Evolutionary conservation across 2,329 filamentous ascomycete species (phyloP), one percentile per base, ranked within the genome.

Genomic region (Cercospora sojina): DNA sequence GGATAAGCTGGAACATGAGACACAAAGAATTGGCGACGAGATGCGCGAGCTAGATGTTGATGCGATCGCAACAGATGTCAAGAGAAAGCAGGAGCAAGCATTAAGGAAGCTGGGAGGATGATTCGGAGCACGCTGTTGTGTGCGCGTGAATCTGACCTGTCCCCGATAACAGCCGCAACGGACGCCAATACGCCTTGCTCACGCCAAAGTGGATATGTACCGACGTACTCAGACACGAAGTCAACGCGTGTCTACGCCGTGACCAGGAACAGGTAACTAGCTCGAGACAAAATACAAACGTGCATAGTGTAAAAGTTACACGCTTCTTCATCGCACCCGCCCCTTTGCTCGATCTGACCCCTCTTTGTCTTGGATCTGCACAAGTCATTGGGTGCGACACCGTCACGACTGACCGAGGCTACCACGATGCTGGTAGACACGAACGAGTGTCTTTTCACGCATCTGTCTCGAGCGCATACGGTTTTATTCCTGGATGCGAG

Each of bases 21-120:
- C 81, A 38, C 77, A 80, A 66, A 70, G 71, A 4, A 71, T 79
- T 20, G 79, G 79, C 20, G 70, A 75, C n/a, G 72, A 77, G 55
- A 74, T 83, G 71, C 67, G 72, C 18, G 68, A 64, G n/a, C 29
- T 82, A 38, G 77, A 77, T 47, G 43, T 74, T 1, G 74, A 75
- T 13, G 61, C 56, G 5, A 64, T 76, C 57, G 68, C 69, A 1
- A 66, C 60, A 47, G 61, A 57, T 5, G 68, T 74, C 35, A 69
- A 65, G 57, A 62, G 27, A 23, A 72, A 72, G 58, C 72, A 75
- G 41, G 62, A 64, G 8, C 67, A 59, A 12, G 64, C 64, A 3
- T 29, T 69, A 16, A 57, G 55, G 41, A 62, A 51, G 49, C 38
- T 69, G 43, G 64, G 27, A 18, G 57, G 38, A n/a, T 67, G 56